A percentile compares a stretch with the other conserved stretches of the same genome.
phyloP scores from a whole-genome alignment of 495 filamentous ascomycete genomes.

The Lepidopterella palustris region DNA sequence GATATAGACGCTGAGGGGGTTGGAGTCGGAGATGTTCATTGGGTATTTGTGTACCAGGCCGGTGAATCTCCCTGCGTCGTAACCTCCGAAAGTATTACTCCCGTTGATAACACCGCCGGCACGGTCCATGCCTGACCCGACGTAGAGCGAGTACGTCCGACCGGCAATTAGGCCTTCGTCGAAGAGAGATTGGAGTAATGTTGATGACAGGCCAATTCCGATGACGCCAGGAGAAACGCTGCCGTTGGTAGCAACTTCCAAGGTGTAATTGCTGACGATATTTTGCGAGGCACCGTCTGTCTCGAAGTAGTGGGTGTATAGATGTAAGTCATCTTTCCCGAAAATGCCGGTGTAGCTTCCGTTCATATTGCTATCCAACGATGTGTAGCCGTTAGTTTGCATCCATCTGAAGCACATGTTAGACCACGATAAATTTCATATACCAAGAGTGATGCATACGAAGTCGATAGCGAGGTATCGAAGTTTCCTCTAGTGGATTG shows the following conservation, averaged over 20 bases:
- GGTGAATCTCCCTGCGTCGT: conserved; percentile 32
- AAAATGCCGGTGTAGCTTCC: conserved; percentile 11
- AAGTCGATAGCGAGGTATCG: conserved; percentile 11
- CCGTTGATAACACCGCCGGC: conserved; percentile 30
- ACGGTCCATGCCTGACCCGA: conserved; percentile 26
- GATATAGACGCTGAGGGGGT: conserved; percentile 29
- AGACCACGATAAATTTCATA: background rate
- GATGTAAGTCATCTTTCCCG: conserved; percentile 26
- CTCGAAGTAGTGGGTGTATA: conserved; percentile 37
- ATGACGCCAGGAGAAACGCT: conserved; percentile 21
- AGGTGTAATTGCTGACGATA: conserved; percentile 21
- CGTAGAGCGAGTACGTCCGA: conserved; percentile 32
- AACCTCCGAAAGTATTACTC: conserved; percentile 31
- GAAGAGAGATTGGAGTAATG: conserved; percentile 25
- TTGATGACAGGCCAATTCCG: conserved; percentile 30
- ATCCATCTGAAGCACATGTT: conserved; percentile 13
- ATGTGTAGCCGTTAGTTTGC: conserved; percentile 13
- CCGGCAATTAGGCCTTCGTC: conserved; percentile 26
- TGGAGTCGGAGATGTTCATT: conserved; percentile 15
- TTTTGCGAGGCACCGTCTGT: conserved; percentile 28
- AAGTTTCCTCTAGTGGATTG: conserved; percentile 27
- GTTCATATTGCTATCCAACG: conserved; percentile 17
- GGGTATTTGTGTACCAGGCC: conserved; percentile 20
- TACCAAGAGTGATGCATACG: conserved; percentile 12
- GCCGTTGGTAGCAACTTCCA: conserved; percentile 23